Evolutionary conservation across 208 protist genomes (phyloP).

Genomic region (Trypanosoma avium): DNA sequence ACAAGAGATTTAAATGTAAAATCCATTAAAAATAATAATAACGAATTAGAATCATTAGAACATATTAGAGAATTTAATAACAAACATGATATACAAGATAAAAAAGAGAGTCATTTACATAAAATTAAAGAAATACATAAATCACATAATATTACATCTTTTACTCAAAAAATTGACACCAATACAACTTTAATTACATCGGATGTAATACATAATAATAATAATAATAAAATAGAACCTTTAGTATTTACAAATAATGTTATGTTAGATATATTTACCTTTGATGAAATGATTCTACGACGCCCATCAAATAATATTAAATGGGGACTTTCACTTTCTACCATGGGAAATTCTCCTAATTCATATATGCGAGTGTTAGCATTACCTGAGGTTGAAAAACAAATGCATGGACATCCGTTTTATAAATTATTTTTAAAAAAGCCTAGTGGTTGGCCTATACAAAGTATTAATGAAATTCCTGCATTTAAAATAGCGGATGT

Average conservation of each 20-base stretch:
- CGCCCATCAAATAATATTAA: conserved; percentile 9
- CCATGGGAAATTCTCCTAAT: background rate
- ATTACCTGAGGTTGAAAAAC: conserved; percentile 6
- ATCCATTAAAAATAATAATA: background rate
- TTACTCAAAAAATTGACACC: no score
- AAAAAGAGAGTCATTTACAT: background rate
- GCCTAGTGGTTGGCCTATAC: conserved; percentile 14
- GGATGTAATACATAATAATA: no score
- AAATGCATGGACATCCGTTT: conserved; percentile 14
- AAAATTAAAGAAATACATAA: no score
- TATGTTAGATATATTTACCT: conserved; percentile 24
- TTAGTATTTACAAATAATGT: conserved; percentile 23
- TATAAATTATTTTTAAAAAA: conserved; percentile 18
- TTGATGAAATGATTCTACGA: conserved; percentile 22
- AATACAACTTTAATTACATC: background rate
- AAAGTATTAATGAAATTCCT: conserved; percentile 20
- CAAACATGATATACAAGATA: background rate
- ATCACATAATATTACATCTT: no score
- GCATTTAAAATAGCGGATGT: conserved; percentile 18
- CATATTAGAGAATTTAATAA: no score
- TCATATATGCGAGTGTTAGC: conserved; percentile 7
- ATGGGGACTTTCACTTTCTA: conserved; percentile 18
- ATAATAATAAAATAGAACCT: background rate
- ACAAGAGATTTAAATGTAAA: conserved; percentile 1
- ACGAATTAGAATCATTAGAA: background rate